Conservation (phyloP, 257 asterid species). For the Thymus mandschuricus region DNA sequence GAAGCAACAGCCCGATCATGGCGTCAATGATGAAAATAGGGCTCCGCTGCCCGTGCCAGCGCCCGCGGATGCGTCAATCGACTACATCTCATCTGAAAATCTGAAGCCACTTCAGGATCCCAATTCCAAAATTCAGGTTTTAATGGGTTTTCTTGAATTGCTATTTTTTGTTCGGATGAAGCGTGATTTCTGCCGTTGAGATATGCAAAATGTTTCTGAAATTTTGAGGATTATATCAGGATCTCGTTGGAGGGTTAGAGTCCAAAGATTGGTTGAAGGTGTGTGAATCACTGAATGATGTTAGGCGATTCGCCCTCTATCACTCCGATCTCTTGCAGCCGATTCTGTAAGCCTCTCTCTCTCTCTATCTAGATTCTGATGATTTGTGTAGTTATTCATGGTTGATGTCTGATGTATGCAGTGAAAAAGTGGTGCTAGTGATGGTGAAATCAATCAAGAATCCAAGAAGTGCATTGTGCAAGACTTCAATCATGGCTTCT, state of each 20-base stretch:
- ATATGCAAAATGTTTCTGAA: background rate
- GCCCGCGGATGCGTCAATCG: constrained; percentile 63
- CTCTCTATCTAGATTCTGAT: background rate
- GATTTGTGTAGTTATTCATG: background rate
- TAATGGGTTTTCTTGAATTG: background rate
- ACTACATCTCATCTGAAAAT: constrained; percentile 69
- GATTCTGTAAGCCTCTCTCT: constrained; percentile 54
- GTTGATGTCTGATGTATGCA: constrained; percentile 33
- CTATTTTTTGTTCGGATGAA: constrained; percentile 9
- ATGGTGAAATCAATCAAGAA: constrained; percentile 87
- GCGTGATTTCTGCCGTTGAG: background rate
- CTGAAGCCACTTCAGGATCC: constrained; percentile 67
- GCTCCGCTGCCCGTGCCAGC: constrained; percentile 45
- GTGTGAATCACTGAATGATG: constrained; percentile 83
- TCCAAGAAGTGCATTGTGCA: constrained; percentile 96
- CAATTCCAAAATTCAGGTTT: constrained; percentile 63
- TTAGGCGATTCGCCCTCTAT: constrained; percentile 71
- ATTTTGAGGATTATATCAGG: constrained; percentile 44
- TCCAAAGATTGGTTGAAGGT: constrained; percentile 95
- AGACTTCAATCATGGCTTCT: constrained; percentile 92
- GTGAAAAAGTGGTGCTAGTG: constrained; percentile 67
- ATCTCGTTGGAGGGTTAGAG: constrained; percentile 79
- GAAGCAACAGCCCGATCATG: constrained; percentile 38
- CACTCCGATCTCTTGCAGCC: constrained; percentile 72
- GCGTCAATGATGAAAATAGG: constrained; percentile 73